These are phyloP conservation scores for Collybia nuda DNA, from an alignment of 768 basidiomycete genomes.

Conservation along the genomic window DNA sequence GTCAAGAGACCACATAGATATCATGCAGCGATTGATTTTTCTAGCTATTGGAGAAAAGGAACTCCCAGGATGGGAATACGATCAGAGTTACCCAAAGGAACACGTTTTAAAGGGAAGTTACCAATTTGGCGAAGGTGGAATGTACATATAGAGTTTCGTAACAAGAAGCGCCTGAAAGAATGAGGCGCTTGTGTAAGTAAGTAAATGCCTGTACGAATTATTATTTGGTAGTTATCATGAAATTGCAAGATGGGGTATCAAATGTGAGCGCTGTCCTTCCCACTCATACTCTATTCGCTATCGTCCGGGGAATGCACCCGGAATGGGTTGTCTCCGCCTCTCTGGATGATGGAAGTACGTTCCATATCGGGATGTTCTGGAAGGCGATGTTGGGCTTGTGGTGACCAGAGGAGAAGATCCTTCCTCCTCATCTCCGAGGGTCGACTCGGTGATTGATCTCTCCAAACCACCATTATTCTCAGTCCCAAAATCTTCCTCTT, in stretches of 20 bases:
- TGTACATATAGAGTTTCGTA: conserved; percentile 44
- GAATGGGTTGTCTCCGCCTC: conserved; percentile 53
- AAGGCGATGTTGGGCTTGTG: conserved; percentile 29
- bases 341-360: conserved; percentile 91
- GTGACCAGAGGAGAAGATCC: conserved; percentile 5
- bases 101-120: conserved; percentile 17
- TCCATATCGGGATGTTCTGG: conserved; percentile 57
- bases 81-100: neutral
- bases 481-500: conserved; percentile 43
- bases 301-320: conserved; percentile 56
- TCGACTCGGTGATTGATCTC: conserved; percentile 24
- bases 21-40: conserved; percentile 36
- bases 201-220: conserved; percentile 2
- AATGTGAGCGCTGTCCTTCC: neutral
- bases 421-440: conserved; percentile 15
- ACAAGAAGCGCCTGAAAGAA: neutral
- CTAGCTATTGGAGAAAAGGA: conserved; percentile 26
- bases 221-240: neutral
- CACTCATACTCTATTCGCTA: neutral
- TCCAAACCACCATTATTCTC: conserved; percentile 28
- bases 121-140: conserved; percentile 45
- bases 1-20: conserved; percentile 30
- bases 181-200: conserved; percentile 11
- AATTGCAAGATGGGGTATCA: conserved; percentile 1
- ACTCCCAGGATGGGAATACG: conserved; percentile 15